Evolutionary conservation across 2,329 filamentous ascomycete species (phyloP), one percentile per base, ranked within the genome.

Genomic region (Botrytis tulipae): DNA sequence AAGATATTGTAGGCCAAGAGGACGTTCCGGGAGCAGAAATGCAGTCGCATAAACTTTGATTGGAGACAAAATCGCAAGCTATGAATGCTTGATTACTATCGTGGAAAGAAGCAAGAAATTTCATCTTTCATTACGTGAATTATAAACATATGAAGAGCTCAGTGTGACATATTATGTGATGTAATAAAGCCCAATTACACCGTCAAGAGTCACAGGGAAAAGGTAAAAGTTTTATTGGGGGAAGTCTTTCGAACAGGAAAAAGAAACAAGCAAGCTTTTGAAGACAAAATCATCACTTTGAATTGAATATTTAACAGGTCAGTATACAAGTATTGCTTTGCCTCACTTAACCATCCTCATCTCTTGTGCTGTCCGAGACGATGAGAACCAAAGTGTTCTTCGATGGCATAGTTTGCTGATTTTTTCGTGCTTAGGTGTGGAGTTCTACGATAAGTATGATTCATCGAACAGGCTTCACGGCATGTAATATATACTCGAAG

Each of bases 201-300:
- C 1, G 16, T 16, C 14, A 18, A 22, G 44, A 66, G 6, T 7
- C 14, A 25, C 10, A 48, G 4, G 25, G 16, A 3, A 48, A 37
- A 35, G 3, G 51, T 14, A 20, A 1, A 25, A 20, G 0, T 37
- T 10, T 6, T 12, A 8, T 20, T 3, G 3, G 14, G 4, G 42
- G 9, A 22, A 22, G 3, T 18, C 5, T 54, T 18, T 63, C 4
- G 25, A 12, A 4, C 12, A n/a, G 4, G 1, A 51, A 61, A 14
- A 22, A 14, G 44, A 4, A 66, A n/a, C 1, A 7, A 40, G 4
- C 0, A 67, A 37, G 22, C 2, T 0, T 67, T 18, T 25, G 4
- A 3, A 4, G 14, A 7, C 4, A 5, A 1, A 3, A n/a, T n/a
- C 8, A 1, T 37, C 37, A 3, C 7, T 20, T n/a, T 18, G 29